These are phyloP conservation scores for Metarhizium brunneum DNA, from an alignment of 2,329 filamentous ascomycete species.

Conservation along the genomic window DNA sequence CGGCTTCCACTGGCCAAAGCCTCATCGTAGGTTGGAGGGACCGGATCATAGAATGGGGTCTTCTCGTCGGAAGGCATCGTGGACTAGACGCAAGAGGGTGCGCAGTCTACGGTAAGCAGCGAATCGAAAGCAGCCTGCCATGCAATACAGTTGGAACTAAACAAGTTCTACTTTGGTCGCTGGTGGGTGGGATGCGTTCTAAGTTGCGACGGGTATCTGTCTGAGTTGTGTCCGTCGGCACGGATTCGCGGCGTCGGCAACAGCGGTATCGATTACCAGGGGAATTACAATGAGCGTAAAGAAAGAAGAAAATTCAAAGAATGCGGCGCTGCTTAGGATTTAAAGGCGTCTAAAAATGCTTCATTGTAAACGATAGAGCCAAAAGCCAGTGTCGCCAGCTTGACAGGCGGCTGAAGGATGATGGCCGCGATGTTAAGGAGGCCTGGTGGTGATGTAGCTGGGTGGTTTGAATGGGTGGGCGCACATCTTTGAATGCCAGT, in stretches of 20 bases:
- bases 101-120: background rate
- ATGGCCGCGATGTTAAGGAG: background rate
- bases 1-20: conserved; percentile 27
- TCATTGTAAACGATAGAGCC: background rate
- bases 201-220: background rate
- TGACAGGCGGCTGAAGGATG: background rate
- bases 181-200: background rate
- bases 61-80: conserved; percentile 30
- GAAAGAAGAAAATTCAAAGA: background rate
- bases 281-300: background rate
- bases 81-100: conserved; percentile 2
- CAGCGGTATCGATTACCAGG: background rate
- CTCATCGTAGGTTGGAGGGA: conserved; percentile 34
- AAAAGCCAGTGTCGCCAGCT: background rate
- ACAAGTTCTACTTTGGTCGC: background rate
- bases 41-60: conserved; percentile 32
- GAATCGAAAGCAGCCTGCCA: background rate
- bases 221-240: background rate
- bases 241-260: background rate
- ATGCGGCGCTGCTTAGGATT: background rate
- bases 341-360: background rate
- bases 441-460: background rate
- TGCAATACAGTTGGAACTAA: background rate
- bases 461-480: too few species aligned
- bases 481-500: too few species aligned